Percentiles rank a stretch among this genome's conserved stretches.
phyloP scores from a whole-genome alignment of 352 stramenopile genomes.

The Globisporangium sylvaticum region DNA sequence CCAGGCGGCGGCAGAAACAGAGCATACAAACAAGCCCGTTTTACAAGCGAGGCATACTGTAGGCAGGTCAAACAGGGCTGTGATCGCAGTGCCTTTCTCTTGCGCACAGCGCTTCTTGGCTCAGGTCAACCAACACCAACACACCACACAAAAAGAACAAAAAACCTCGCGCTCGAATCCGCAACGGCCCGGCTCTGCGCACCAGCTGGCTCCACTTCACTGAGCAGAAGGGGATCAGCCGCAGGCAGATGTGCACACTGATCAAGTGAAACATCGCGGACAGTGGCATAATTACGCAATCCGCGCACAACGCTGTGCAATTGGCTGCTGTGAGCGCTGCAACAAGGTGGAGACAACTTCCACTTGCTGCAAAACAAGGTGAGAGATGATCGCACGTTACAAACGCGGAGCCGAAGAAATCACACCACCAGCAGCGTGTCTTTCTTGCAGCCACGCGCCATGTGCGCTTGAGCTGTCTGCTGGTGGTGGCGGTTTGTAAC shows the following conservation, averaged over 20 bases:
- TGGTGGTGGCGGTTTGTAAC: not conserved
- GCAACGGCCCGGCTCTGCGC: not conserved
- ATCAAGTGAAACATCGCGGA: conserved; percentile 8
- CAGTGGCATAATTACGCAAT: not conserved
- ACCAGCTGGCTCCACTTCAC: not conserved
- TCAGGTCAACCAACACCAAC: not conserved
- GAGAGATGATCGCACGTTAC: not conserved
- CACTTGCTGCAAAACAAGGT: not conserved
- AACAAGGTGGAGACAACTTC: not conserved
- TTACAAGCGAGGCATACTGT: not conserved
- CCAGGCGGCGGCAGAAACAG: not conserved
- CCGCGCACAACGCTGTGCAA: not conserved
- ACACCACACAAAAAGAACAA: not conserved
- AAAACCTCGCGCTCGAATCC: not conserved
- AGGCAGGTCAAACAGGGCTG: not conserved
- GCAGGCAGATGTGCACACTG: conserved; percentile 9
- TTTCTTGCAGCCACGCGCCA: not conserved
- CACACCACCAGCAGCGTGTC: not conserved
- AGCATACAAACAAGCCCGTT: not conserved
- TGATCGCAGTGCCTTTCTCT: not conserved
- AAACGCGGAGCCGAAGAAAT: not conserved
- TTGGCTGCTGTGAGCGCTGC: too few species aligned
- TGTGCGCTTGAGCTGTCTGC: not conserved
- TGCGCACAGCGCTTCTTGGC: too few species aligned
- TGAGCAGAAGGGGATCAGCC: not conserved